These are phyloP conservation scores for Paulownia fortunei DNA, from an alignment of 257 asterid species.

Conservation along the genomic window DNA sequence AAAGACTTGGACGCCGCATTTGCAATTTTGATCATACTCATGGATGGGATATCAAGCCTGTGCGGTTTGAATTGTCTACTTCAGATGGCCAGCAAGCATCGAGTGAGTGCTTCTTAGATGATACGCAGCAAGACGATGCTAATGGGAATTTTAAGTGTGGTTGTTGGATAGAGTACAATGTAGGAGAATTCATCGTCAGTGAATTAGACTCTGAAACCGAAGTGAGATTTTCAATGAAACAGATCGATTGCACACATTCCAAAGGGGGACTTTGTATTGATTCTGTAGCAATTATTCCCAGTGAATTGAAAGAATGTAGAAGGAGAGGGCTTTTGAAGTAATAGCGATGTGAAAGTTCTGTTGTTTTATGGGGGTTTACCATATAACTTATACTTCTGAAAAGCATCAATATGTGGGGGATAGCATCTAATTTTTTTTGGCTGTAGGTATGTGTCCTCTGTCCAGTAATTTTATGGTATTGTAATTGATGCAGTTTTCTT, in stretches of 20 bases:
- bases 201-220: conserved; percentile 60
- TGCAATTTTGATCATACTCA: too few species aligned
- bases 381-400: conserved; percentile 31
- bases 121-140: conserved; percentile 46
- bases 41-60: too few species aligned
- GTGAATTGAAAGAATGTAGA: conserved; percentile 47
- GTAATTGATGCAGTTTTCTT: conserved; percentile 46
- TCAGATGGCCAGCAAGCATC: too few species aligned
- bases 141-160: conserved; percentile 58
- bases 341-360: neutral
- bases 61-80: too few species aligned
- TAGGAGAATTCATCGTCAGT: conserved; percentile 63
- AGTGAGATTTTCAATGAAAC: too few species aligned
- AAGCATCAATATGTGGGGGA: conserved; percentile 34
- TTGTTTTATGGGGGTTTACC: conserved; percentile 25
- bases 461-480: conserved; percentile 35
- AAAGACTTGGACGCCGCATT: too few species aligned
- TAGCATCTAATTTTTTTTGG: conserved; percentile 33
- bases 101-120: too few species aligned
- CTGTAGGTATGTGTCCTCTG: conserved; percentile 42
- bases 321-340: conserved; percentile 44
- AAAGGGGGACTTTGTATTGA: conserved; percentile 80
- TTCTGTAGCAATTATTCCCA: conserved; percentile 63
- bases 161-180: conserved; percentile 74
- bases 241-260: too few species aligned